Percentiles rank a stretch among this genome's conserved stretches.
Evolutionary conservation across 768 basidiomycete genomes (phyloP).

Genomic region (Hygrophorus pudorinus): DNA sequence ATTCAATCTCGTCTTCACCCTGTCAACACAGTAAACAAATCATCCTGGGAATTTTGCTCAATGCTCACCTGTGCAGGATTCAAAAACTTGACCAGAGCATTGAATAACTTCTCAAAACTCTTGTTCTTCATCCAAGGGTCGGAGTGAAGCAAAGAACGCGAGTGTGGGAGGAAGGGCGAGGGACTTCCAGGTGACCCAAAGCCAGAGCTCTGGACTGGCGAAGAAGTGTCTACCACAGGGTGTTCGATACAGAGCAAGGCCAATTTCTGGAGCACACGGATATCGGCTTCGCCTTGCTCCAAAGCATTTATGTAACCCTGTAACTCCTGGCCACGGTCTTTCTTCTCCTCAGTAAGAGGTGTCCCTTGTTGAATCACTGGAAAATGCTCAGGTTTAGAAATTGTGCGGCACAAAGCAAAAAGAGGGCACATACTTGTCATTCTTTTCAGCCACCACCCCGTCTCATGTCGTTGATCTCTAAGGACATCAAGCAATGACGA

Average conservation of each 20-base stretch:
- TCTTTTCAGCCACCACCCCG: constrained; percentile 79
- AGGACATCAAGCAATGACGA: constrained; percentile 62
- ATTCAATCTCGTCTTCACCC: constrained; percentile 54
- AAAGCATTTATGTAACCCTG: constrained; percentile 44
- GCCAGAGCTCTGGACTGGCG: constrained; percentile 48
- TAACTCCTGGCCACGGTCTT: constrained; percentile 40
- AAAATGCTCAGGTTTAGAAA: constrained; percentile 9
- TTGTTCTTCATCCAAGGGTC: constrained; percentile 69
- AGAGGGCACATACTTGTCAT: constrained; percentile 45
- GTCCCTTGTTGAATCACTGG: constrained; percentile 42
- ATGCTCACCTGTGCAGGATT: constrained; percentile 48
- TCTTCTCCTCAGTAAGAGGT: constrained; percentile 26
- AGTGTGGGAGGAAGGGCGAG: constrained; percentile 39
- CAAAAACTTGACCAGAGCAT: constrained; percentile 53
- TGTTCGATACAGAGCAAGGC: constrained; percentile 54
- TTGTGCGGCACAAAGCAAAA: neutral
- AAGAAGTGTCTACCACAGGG: constrained; percentile 39
- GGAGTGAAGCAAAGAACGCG: constrained; percentile 32
- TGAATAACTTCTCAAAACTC: constrained; percentile 62
- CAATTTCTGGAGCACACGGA: constrained; percentile 53
- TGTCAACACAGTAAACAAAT: constrained; percentile 1
- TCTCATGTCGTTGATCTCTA: constrained; percentile 57
- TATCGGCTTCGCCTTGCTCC: constrained; percentile 39
- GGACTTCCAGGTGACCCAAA: constrained; percentile 42
- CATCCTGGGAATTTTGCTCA: constrained; percentile 3